These are phyloP conservation scores for Penicillium brasilianum DNA, from an alignment of 2,329 filamentous ascomycete species.

Conservation along the genomic window DNA sequence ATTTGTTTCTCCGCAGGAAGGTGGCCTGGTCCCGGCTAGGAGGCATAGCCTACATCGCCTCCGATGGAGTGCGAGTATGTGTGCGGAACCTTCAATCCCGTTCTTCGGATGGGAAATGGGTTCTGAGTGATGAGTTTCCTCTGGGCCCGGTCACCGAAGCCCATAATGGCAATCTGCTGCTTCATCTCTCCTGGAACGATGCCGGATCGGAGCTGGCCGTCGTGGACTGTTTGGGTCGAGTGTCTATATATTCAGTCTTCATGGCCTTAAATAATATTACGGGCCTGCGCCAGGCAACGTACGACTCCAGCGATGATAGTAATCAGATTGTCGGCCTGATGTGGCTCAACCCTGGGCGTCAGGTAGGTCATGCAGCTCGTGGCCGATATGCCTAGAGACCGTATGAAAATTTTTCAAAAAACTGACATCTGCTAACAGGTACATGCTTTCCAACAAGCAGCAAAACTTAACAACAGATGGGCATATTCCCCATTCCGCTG, in stretches of 20 bases:
- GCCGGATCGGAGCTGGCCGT: slow-evolving; percentile 80
- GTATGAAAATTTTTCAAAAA: neutral
- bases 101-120: slow-evolving; percentile 73
- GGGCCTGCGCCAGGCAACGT: slow-evolving; percentile 64
- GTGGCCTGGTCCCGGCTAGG: slow-evolving; percentile 89
- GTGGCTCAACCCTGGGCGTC: slow-evolving; percentile 73
- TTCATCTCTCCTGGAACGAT: slow-evolving; percentile 83
- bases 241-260: slow-evolving; percentile 74
- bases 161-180: slow-evolving; percentile 69
- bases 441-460: slow-evolving; percentile 61
- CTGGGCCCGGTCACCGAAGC: slow-evolving; percentile 65
- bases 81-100: slow-evolving; percentile 74
- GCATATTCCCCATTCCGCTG: slow-evolving; percentile 70
- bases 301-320: slow-evolving; percentile 75
- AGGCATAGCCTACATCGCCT: slow-evolving; percentile 79
- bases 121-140: slow-evolving; percentile 71
- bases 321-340: slow-evolving; percentile 80
- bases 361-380: slow-evolving; percentile 38
- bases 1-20: slow-evolving; percentile 57
- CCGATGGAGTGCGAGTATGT: slow-evolving; percentile 72
- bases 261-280: slow-evolving; percentile 75
- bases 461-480: slow-evolving; percentile 68
- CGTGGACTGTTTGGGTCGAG: slow-evolving; percentile 77
- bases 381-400: neutral
- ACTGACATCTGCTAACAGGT: slow-evolving; percentile 34